phyloP scores from a whole-genome alignment of 2,329 filamentous ascomycete genomes.

The Cladophialophora exuberans region DNA sequence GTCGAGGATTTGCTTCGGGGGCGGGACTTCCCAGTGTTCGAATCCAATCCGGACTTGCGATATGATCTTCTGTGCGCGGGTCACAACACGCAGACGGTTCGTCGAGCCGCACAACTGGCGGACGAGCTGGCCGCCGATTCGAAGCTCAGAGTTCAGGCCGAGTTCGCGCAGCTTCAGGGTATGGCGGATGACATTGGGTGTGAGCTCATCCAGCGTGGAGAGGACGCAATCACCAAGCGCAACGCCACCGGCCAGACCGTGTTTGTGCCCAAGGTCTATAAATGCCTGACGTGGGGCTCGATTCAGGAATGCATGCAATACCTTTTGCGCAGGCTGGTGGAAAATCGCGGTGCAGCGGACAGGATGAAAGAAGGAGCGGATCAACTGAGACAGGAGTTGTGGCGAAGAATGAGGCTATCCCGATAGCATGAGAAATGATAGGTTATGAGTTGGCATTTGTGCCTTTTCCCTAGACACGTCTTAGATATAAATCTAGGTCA shows the following conservation, averaged over 20 bases:
- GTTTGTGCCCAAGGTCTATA: conserved; percentile 55
- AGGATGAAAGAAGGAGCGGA: conserved; percentile 64
- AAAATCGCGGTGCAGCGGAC: conserved; percentile 73
- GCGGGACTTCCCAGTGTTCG: too few relatives aligned
- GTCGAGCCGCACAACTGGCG: conserved; percentile 53
- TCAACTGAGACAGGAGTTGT: conserved; percentile 65
- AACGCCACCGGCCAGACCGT: conserved; percentile 28
- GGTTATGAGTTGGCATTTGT: too few relatives aligned
- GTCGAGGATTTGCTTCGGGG: conserved; percentile 57
- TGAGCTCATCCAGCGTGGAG: conserved; percentile 45
- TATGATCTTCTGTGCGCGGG: conserved; percentile 62
- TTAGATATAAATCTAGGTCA: too few relatives aligned
- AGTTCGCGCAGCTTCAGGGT: conserved; percentile 82
- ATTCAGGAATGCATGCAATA: conserved; percentile 65
- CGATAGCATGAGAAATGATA: too few relatives aligned
- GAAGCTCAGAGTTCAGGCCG: conserved; percentile 49
- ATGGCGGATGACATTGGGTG: conserved; percentile 93
- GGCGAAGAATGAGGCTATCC: conserved; percentile 7
- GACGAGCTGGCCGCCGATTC: conserved; percentile 51
- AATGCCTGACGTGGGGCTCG: conserved; percentile 63
- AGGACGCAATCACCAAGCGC: conserved; percentile 32
- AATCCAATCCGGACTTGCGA: conserved; percentile 39
- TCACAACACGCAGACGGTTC: conserved; percentile 60
- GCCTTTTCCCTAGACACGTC: too few relatives aligned
- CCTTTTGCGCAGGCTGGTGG: conserved; percentile 66